Evolutionary conservation across 805 yeast species (phyloP), one percentile per base, ranked within the genome.

Genomic region (Diddensiella santjacobensis): DNA sequence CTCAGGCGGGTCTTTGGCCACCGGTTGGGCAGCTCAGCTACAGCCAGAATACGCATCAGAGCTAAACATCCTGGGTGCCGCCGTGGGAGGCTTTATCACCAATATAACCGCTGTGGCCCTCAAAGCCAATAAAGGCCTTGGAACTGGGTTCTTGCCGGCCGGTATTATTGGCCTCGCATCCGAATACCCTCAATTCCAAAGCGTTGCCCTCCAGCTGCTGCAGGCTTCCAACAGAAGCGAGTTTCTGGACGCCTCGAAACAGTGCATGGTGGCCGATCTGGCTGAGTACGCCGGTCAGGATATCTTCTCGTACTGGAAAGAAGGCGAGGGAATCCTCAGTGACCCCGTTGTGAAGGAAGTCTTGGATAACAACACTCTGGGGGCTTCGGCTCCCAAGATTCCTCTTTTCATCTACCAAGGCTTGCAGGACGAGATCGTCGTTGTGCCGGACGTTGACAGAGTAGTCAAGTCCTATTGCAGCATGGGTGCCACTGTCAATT

Each of bases 1-100:
- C 60, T 79, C 79, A 49, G 88, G 83, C 53, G 74, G 79, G 57
- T 81, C 77, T 64, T 80, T 91, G 59, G 74, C 90, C 58, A 85
- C 89, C 19, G 96, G 95, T 4, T 58, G 62, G 60, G 62, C 64
- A 18, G 56, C 61, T 13, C 57, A 58, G 49, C 48, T 58, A 26
- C 60, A 55, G 46, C 54, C 56, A 11, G 22, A 33, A 13, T 60
- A 60, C 31, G 63, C 62, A 1, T 58, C 61, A 3, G 60, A 60
- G n/a, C 49, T 60, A 19, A 48, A 51, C 36, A 49, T 63, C 24
- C 51, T 35, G 10, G 67, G 60, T 8, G 54, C 55, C 20, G 65
- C 65, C 10, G 53, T 60, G 19, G 63, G 63, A 18, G 63, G 63
- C 4, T 58, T 45, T 35, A 57, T 58, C 18, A 54, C 44, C 20